Base-by-base conservation (phyloP, 83 land plant species). In the Thuja plicata region DNA sequence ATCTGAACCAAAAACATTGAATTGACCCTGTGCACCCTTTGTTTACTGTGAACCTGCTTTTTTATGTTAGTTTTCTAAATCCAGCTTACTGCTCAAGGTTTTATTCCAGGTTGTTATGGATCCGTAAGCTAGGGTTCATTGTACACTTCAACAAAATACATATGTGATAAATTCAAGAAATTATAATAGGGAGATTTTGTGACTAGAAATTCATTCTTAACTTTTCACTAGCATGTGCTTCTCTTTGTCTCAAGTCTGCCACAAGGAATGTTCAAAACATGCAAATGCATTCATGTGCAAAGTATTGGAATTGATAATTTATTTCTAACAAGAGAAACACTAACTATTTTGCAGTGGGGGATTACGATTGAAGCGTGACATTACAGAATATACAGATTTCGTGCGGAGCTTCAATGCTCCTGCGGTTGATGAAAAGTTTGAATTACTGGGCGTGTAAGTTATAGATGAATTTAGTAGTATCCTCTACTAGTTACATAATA, bases 351-450 rank as follows among this genome's bases (percentile, higher is more conserved):
- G 90, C 93, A 98, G 99, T 93, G 99, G 99, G 66, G 99, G 99
- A 17, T 92, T 98, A 35, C 95, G 99, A 30, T 89, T 98, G 87
- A 98, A 98, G 93, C 99, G 99, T 92, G 99, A 98, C 88, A 98
- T 97, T 40, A 95, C 99, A 1, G 99, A 98, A 90, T 97, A 97
- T 93, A 97, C 99, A 48, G 99, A 98, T 79, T 98, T 96, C 93
- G 97, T 97, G 40, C 96, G 99, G 34, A 97, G 96, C 87, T 98
- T 98, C 89, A 97, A 95, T 90, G 99, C 99, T 87, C 99, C 99
- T 55, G 91, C 98, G 21, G 97, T 98, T 62, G 99, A 98, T 92
- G 99, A 98, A 81, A 98, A 98, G 87, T 98, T 98, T 92, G 99
- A 98, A 88, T 50, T 94, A 57, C 86, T 98, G 92, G 99, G 99